Percentiles rank a stretch among this genome's conserved stretches.
Evolutionary conservation across 2,329 filamentous ascomycete genomes (phyloP).

Genomic region (Shiraia bambusicola): DNA sequence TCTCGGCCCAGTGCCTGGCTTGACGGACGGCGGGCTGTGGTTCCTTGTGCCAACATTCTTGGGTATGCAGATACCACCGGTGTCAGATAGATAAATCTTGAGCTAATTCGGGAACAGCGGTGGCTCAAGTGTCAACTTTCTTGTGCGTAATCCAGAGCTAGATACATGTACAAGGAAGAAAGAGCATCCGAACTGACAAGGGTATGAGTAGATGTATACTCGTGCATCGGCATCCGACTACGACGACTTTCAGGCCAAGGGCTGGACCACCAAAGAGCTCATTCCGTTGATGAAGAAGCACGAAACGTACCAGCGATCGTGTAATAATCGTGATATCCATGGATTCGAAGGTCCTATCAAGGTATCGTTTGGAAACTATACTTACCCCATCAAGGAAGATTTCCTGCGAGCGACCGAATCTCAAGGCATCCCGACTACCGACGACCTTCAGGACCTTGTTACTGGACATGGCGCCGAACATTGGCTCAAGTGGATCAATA

Average conservation of each 20-base stretch:
- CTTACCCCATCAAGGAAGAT: slow-evolving; percentile 79
- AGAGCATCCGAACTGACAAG: background rate
- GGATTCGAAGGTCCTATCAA: slow-evolving; percentile 81
- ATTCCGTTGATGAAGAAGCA: slow-evolving; percentile 78
- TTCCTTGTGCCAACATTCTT: slow-evolving; percentile 72
- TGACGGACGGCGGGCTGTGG: slow-evolving; percentile 68
- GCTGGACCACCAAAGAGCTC: slow-evolving; percentile 76
- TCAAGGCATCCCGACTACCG: slow-evolving; percentile 72
- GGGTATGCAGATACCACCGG: slow-evolving; percentile 48
- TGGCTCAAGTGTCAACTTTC: slow-evolving; percentile 75
- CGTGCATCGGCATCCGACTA: slow-evolving; percentile 71
- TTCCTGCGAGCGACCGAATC: slow-evolving; percentile 72
- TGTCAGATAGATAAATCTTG: no score
- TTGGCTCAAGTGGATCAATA: slow-evolving; percentile 85
- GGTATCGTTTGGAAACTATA: slow-evolving; percentile 76
- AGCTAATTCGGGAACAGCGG: no score
- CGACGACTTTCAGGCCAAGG: slow-evolving; percentile 76
- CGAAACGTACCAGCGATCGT: slow-evolving; percentile 68
- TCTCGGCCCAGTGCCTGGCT: slow-evolving; percentile 73
- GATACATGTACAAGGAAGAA: background rate
- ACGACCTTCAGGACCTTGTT: slow-evolving; percentile 72
- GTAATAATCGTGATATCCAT: slow-evolving; percentile 63
- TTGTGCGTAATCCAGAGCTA: no score
- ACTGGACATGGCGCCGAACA: slow-evolving; percentile 73
- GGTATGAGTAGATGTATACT: slow-evolving; percentile 64